Conservation (phyloP, 2,329 filamentous ascomycete species). For the Mycogone perniciosa region DNA sequence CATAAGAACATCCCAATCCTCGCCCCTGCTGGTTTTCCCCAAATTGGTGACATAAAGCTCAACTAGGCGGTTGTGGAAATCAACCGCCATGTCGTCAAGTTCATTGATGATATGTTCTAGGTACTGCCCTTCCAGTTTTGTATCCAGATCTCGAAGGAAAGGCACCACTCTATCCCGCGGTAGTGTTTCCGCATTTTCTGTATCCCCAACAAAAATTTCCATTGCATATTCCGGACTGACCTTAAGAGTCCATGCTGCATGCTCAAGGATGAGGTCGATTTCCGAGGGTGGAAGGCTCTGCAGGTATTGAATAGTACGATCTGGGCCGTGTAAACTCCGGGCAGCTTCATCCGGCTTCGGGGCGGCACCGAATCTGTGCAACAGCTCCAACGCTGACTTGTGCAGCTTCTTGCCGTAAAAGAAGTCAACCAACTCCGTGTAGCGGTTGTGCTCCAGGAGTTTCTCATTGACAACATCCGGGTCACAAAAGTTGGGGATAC, state of each 20-base stretch:
- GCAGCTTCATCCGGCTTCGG: slow-evolving; percentile 44
- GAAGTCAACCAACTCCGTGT: slow-evolving; percentile 95
- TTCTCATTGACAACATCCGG: slow-evolving; percentile 92
- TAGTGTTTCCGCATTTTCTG: slow-evolving; percentile 87
- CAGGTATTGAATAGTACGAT: slow-evolving; percentile 81
- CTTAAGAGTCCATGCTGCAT: slow-evolving; percentile 79
- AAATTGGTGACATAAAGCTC: slow-evolving; percentile 60
- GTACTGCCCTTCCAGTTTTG: slow-evolving; percentile 69
- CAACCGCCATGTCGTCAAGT: slow-evolving; percentile 73
- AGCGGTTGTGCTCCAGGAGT: slow-evolving; percentile 78
- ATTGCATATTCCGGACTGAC: slow-evolving; percentile 70
- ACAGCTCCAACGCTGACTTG: slow-evolving; percentile 73
- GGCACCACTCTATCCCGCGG: slow-evolving; percentile 68
- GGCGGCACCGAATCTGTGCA: slow-evolving; percentile 71
- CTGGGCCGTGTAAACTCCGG: slow-evolving; percentile 66
- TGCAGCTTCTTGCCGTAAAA: slow-evolving; percentile 93
- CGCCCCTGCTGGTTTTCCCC: slow-evolving; percentile 35
- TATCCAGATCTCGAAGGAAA: slow-evolving; percentile 66
- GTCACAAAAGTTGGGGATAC: slow-evolving; percentile 95
- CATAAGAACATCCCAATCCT: slow-evolving; percentile 53
- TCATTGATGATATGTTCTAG: slow-evolving; percentile 87
- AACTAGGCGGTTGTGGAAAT: slow-evolving; percentile 80
- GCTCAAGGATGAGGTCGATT: slow-evolving; percentile 87
- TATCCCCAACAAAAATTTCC: slow-evolving; percentile 89
- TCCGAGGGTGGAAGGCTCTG: slow-evolving; percentile 80